Percentiles rank a stretch among this genome's conserved stretches.
These are phyloP conservation scores for Epichloe brachyelytri DNA, from an alignment of 2,329 filamentous ascomycete species.

Conservation along the genomic window DNA sequence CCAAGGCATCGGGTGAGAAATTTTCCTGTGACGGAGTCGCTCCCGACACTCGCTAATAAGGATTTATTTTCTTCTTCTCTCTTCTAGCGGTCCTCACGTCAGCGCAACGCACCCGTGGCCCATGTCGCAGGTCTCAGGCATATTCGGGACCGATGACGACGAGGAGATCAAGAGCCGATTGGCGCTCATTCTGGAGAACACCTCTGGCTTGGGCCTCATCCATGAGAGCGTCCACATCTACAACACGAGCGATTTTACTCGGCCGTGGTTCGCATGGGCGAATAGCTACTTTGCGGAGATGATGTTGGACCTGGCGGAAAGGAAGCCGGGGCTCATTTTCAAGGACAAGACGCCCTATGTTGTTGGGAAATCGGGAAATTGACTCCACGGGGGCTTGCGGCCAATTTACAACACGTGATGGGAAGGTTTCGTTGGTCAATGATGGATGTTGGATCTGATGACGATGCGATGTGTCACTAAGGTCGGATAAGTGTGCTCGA, in stretches of 20 bases:
- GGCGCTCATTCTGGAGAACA: conserved; percentile 26
- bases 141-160: conserved; percentile 31
- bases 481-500: too few species aligned
- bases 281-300: conserved; percentile 31
- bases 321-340: conserved; percentile 64
- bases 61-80: not conserved
- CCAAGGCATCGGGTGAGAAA: conserved; percentile 14
- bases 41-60: not conserved
- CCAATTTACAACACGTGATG: too few species aligned
- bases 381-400: not conserved
- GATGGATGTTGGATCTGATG: too few species aligned
- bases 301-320: conserved; percentile 59
- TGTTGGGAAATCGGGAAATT: not conserved
- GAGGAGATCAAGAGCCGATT: conserved; percentile 23
- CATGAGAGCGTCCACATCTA: conserved; percentile 35
- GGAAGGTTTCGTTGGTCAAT: too few species aligned
- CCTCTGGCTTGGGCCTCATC: conserved; percentile 29
- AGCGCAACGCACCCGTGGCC: conserved; percentile 46
- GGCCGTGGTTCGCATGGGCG: conserved; percentile 34
- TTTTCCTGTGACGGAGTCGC: not conserved
- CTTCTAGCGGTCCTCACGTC: conserved; percentile 45
- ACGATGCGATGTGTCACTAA: too few species aligned
- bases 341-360: conserved; percentile 5
- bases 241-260: conserved; percentile 25
- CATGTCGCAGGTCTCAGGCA: conserved; percentile 41